Base-by-base conservation (phyloP, 257 asterid genomes). In the Solanum tarapatanum region DNA sequence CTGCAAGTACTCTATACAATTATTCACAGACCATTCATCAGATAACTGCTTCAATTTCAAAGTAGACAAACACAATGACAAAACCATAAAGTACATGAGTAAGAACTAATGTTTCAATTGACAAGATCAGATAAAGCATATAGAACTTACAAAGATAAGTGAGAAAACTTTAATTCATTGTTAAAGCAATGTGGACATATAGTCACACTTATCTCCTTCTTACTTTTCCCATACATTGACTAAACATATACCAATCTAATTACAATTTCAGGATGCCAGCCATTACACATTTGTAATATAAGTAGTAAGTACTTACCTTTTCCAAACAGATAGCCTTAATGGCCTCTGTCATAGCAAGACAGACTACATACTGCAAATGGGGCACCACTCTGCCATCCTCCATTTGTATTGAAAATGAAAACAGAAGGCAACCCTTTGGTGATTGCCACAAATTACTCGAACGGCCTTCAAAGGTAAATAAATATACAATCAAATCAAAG, bases 381-480 rank as follows among this genome's bases (percentile, higher is more conserved):
- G 99, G 99, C 91, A 97, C 97, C 75, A 96, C 91, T 88, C 96
- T 92, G 14, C 99, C 99, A 89, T 97, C 94, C 90, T 94, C 98
- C 98, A 97, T 97, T 91, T 97, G 97, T 87, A 95, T 24, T 3
- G 97, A 93, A 92, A 94, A 97, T 24, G 99, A 97, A 89, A 95
- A 97, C 90, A 96, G 7, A 89, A 97, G 97, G 94, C 99, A 97
- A 75, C 99, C 99, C 90, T 93, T 96, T 51, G 98, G 98, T 33
- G 99, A 97, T 92, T 96, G 97, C 99, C 99, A 97, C 24, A 92
- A 91, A 90, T 95, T 97, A 87, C 92, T 93, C 7, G 96, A 91
- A 88, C 98, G 95, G 24, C 99, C 99, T 97, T 88, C 90, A 83
- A 26, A 80, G 17, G 39, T 39, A 72, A 45, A 35, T 58, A 64